A percentile compares a stretch with the other conserved stretches of the same genome.
These are phyloP conservation scores for Psilocybe mexicana DNA, from an alignment of 1,284 basidiomycete genomes.

Conservation along the genomic window DNA sequence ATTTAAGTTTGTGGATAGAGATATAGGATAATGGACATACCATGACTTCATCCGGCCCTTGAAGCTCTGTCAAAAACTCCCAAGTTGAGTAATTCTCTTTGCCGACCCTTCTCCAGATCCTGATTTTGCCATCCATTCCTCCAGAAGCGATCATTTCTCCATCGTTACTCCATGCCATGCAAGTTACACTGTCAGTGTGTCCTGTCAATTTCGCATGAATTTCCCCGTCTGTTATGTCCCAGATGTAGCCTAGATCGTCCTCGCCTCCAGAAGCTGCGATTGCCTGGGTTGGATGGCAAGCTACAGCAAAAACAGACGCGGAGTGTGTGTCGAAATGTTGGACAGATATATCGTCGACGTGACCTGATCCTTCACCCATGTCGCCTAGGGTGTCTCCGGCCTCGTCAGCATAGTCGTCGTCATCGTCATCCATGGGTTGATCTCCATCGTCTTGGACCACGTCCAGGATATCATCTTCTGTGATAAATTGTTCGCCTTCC, in stretches of 20 bases:
- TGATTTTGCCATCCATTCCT: slow-evolving; percentile 95
- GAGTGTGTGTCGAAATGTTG: slow-evolving; percentile 65
- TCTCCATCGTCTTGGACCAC: slow-evolving; percentile 73
- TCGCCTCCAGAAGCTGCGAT: slow-evolving; percentile 92
- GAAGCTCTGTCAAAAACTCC: slow-evolving; percentile 91
- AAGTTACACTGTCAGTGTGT: slow-evolving; percentile 90
- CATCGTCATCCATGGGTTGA: slow-evolving; percentile 75
- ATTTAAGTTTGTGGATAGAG: background rate
- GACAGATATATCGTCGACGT: slow-evolving; percentile 60
- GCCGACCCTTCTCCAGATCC: slow-evolving; percentile 86
- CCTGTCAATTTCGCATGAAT: slow-evolving; percentile 85
- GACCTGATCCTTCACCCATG: slow-evolving; percentile 35
- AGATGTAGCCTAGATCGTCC: slow-evolving; percentile 94
- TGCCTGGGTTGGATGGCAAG: slow-evolving; percentile 84
- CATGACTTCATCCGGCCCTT: slow-evolving; percentile 94
- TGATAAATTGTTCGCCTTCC: slow-evolving; percentile 54
- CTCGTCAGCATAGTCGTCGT: slow-evolving; percentile 46
- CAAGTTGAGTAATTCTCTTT: slow-evolving; percentile 76
- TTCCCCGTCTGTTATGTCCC: slow-evolving; percentile 85
- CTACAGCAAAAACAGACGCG: slow-evolving; percentile 84
- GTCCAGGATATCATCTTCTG: slow-evolving; percentile 59
- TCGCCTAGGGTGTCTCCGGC: slow-evolving; percentile 43
- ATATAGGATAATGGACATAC: slow-evolving; percentile 48
- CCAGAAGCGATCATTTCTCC: slow-evolving; percentile 94
- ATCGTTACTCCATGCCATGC: slow-evolving; percentile 80